These are phyloP conservation scores for Podospora pseudopauciseta DNA, from an alignment of 495 filamentous ascomycete species.

Conservation along the genomic window DNA sequence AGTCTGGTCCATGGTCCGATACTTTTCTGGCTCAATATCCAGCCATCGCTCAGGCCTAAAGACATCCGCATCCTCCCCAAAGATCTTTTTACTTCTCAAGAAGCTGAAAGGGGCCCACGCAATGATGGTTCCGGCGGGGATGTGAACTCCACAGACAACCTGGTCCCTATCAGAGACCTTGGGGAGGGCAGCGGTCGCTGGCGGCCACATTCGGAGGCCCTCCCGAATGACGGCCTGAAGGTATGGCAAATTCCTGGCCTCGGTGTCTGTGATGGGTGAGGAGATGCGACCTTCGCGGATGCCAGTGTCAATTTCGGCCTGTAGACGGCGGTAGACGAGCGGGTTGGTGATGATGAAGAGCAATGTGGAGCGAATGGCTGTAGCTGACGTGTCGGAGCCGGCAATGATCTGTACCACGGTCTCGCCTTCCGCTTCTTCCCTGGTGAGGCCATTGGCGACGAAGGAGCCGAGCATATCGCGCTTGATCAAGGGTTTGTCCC, in stretches of 20 bases:
- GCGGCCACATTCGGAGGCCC: conserved; percentile 61
- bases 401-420: conserved; percentile 47
- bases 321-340: conserved; percentile 64
- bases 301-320: conserved; percentile 48
- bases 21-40: conserved; percentile 24
- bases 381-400: conserved; percentile 80
- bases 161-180: conserved; percentile 48
- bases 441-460: conserved; percentile 33
- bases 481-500: conserved; percentile 19
- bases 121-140: conserved; percentile 46
- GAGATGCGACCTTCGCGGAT: conserved; percentile 57
- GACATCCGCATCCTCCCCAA: conserved; percentile 36
- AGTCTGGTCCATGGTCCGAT: conserved; percentile 28
- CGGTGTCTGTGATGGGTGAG: conserved; percentile 34
- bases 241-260: conserved; percentile 56
- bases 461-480: conserved; percentile 41
- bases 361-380: conserved; percentile 75
- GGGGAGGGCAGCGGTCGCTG: conserved; percentile 39
- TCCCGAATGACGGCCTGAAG: conserved; percentile 77
- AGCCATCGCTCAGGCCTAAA: conserved; percentile 47
- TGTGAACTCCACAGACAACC: conserved; percentile 37
- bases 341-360: conserved; percentile 66
- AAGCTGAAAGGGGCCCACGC: conserved; percentile 31
- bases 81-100: conserved; percentile 27
- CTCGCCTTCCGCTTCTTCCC: conserved; percentile 33